Conservation (phyloP, 192 early-diverging fungal genomes). For the Allomyces javanicus region DNA sequence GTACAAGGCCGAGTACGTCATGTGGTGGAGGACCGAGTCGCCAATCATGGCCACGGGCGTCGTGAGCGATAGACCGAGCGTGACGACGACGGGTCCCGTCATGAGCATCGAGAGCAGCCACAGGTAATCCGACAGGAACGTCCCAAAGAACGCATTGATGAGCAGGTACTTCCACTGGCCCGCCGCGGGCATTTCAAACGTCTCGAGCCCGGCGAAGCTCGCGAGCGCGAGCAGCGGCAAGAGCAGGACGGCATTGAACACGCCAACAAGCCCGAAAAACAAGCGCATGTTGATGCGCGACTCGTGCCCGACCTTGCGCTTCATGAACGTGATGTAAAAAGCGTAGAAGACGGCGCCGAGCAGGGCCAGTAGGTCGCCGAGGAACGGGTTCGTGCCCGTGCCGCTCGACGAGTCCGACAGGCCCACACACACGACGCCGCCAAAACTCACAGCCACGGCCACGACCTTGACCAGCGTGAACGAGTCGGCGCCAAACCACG, state of each 20-base stretch:
- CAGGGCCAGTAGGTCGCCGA: slow-evolving; percentile 50
- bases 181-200: slow-evolving; percentile 31
- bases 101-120: slow-evolving; percentile 59
- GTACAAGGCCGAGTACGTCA: slow-evolving; percentile 27
- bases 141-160: slow-evolving; percentile 56
- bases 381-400: slow-evolving; percentile 15
- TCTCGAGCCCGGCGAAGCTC: slow-evolving; percentile 37
- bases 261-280: slow-evolving; percentile 64
- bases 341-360: slow-evolving; percentile 58
- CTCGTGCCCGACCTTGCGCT: slow-evolving; percentile 45
- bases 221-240: slow-evolving; percentile 45
- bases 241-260: slow-evolving; percentile 42
- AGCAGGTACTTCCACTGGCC: slow-evolving; percentile 38
- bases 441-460: slow-evolving; percentile 30
- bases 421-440: slow-evolving; percentile 40
- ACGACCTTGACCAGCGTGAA: slow-evolving; percentile 28
- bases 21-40: slow-evolving; percentile 46
- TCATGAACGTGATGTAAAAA: slow-evolving; percentile 51
- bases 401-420: slow-evolving; percentile 32
- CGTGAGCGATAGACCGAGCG: slow-evolving; percentile 53
- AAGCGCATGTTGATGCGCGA: slow-evolving; percentile 42
- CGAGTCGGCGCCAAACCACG: slow-evolving; percentile 33
- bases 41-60: slow-evolving; percentile 48
- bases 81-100: slow-evolving; percentile 65
- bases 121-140: slow-evolving; percentile 60